Evolutionary conservation across 2,329 filamentous ascomycete species (phyloP), one percentile per base, ranked within the genome.

Genomic region (Cladosporium phlei): DNA sequence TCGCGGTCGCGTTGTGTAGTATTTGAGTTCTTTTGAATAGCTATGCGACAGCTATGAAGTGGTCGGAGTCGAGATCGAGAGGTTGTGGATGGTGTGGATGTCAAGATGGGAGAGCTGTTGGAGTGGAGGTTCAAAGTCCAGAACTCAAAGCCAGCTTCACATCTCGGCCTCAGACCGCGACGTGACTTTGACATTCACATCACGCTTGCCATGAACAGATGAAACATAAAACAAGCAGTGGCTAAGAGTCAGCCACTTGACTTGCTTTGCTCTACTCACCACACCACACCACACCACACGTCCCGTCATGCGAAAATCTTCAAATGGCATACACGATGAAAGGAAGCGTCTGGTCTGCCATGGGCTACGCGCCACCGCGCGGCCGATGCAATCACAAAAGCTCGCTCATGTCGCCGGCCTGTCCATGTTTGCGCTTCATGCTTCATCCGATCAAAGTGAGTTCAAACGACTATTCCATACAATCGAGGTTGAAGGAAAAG

Each of bases 401-500:
- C 2, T 69, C 68, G 19, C 57, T 76, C 12, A 59, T 77, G 24
- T 68, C 66, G 2, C 57, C 69, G 2, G 69, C 62, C 40, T 79
- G 76, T 53, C 66, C 75, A 4, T 79, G 76, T 56, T 60, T 76
- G 32, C 68, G 76, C 14, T 79, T 78, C 64, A 79, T 79, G 76
- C 60, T 77, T 5, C 76, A 78, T 59, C 76, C 76, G 0, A 64
- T 78, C 33, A 77, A 79, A 63, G 75, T 71, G 57, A 38, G 55
- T 24, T n/a, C 19, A 16, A 0, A 10, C 17, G 32, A 4, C 4
- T 5, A n/a, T 28, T 20, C 20, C 17, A n/a, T n/a, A n/a, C n/a
- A n/a, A n/a, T n/a, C n/a, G n/a, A n/a, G n/a, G n/a, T n/a, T n/a
- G n/a, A n/a, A n/a, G n/a, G n/a, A 6, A 22, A n/a, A 25, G 16